Evolutionary conservation across 2,329 filamentous ascomycete genomes (phyloP), one percentile per base, ranked within the genome.

Genomic region (Penicillium sp.): DNA sequence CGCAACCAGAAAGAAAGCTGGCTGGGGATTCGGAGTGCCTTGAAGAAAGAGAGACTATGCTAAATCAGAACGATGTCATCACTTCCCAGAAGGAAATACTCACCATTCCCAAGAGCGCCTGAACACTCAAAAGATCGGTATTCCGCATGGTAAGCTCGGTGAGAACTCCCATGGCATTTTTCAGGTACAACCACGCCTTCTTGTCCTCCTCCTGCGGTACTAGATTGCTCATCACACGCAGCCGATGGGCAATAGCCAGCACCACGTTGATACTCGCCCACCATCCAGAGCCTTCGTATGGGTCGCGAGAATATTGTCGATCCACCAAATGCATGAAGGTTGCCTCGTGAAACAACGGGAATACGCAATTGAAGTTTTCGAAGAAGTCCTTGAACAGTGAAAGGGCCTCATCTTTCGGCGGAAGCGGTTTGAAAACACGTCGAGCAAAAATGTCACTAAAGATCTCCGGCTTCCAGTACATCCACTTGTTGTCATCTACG

Each of bases 321-420:
- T 96, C 88, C 20, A 95, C 88, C 4, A 96, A 73, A 59, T 95
- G 89, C 87, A 96, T 96, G 59, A 98, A 98, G 0, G 92, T 96
- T 1, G 90, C 89, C 62, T 95, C 89, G 63, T 98, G 92, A 57
- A 95, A 98, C 3, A 98, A 73, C 4, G 92, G 92, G 59, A 96
- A 95, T 77, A 96, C 90, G 77, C 87, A 92, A 70, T 98, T 98
- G 74, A 98, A 96, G 66, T 95, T 95, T 57, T 94, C 86, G 51
- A 98, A 98, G 58, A 84, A 98, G 63, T 98, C 92, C 63, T 84
- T 87, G 44, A 95, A 77, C 25, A 96, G 70, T 1, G 87, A 93
- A 44, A 93, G 64, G 0, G 88, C 86, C 66, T 95, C 89, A n/a
- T 80, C 74, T 63, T 93, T 93, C 0, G 85, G 73, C 2, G 92